A percentile compares a stretch with the other conserved stretches of the same genome.
phyloP scores from a whole-genome alignment of 73 alveolate species.

The Paramecium caudatum region DNA sequence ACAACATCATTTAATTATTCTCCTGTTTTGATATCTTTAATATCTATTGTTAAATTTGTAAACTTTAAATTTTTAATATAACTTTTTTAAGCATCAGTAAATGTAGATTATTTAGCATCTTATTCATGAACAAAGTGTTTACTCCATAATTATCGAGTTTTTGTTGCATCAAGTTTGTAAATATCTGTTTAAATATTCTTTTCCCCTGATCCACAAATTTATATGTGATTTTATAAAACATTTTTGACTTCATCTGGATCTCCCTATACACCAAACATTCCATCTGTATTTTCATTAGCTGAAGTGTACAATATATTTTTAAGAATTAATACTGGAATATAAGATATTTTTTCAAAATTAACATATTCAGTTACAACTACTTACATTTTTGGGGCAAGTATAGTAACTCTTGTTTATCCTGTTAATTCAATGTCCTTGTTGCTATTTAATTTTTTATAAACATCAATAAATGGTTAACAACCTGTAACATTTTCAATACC shows the following conservation, averaged over 20 bases:
- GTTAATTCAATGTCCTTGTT: background rate
- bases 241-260: background rate
- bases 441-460: background rate
- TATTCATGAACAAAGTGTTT: background rate
- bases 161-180: background rate
- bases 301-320: background rate
- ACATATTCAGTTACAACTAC: constrained; percentile 41
- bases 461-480: constrained; percentile 29
- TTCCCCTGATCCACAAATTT: constrained; percentile 37
- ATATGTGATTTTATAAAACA: background rate
- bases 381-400: constrained; percentile 40
- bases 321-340: background rate
- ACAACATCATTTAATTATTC: constrained; percentile 7
- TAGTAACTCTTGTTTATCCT: constrained; percentile 29
- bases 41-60: constrained; percentile 8
- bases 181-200: background rate
- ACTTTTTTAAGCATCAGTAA: background rate
- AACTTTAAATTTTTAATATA: constrained; percentile 16
- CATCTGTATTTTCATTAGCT: constrained; percentile 43
- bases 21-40: constrained; percentile 14
- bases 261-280: constrained; percentile 60
- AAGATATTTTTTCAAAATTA: constrained; percentile 21
- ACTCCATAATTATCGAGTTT: background rate
- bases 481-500: constrained; percentile 64
- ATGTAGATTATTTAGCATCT: background rate